Percentiles rank a stretch among this genome's conserved stretches.
Conservation (phyloP, 2,329 filamentous ascomycete species). For the Talaromyces sp. region DNA sequence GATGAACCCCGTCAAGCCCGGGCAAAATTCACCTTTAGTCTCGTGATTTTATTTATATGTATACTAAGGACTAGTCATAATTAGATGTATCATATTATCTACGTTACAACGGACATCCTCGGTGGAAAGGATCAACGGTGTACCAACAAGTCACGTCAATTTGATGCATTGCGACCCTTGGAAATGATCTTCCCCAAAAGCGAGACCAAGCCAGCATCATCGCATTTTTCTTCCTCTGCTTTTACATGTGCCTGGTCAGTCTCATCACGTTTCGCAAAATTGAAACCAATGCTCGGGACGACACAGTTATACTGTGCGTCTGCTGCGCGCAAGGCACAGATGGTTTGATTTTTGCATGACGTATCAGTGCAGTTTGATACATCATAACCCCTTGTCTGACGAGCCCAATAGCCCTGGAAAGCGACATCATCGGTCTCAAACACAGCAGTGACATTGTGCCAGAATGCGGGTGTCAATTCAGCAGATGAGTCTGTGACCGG, state of each 20-base stretch:
- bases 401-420: constrained; percentile 44
- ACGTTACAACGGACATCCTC: no score
- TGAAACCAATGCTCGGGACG: constrained; percentile 29
- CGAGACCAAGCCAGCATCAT: constrained; percentile 20
- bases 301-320: constrained; percentile 50
- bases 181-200: constrained; percentile 16
- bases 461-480: constrained; percentile 53
- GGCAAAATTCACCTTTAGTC: background rate
- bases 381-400: constrained; percentile 45
- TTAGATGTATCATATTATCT: no score
- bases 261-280: constrained; percentile 25
- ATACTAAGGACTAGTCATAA: background rate
- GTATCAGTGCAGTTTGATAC: constrained; percentile 35
- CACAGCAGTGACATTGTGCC: constrained; percentile 51
- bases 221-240: constrained; percentile 14
- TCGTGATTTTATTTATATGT: background rate
- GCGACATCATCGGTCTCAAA: constrained; percentile 40
- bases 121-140: background rate
- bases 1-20: background rate
- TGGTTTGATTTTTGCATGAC: constrained; percentile 39
- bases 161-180: background rate
- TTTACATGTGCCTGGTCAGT: background rate
- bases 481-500: constrained; percentile 31
- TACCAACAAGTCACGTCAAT: background rate
- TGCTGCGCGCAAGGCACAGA: constrained; percentile 50